phyloP scores from a whole-genome alignment of 495 filamentous ascomycete species.

The Thermochaetoides thermophila region DNA sequence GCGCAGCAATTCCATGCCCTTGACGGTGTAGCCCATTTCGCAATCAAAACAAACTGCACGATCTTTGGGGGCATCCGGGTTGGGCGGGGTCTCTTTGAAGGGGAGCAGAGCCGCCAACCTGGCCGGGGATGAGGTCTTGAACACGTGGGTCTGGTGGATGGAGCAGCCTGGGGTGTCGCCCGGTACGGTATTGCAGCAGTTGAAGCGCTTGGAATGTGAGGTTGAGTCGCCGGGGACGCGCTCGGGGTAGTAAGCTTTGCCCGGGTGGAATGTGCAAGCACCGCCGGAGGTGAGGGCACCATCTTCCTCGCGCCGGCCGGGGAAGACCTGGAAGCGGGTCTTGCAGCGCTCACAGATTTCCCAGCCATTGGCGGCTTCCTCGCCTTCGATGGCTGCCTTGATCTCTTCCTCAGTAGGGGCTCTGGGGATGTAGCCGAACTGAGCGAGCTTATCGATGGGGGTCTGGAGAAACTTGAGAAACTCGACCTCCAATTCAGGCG shows the following conservation, averaged over 20 bases:
- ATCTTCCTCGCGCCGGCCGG: slow-evolving; percentile 65
- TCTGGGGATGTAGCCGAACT: slow-evolving; percentile 60
- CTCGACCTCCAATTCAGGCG: slow-evolving; percentile 47
- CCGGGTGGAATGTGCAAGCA: slow-evolving; percentile 62
- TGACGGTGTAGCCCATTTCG: slow-evolving; percentile 89
- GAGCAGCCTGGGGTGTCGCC: slow-evolving; percentile 62
- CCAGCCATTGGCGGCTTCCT: slow-evolving; percentile 53
- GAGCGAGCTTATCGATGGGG: slow-evolving; percentile 40
- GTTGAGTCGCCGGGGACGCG: slow-evolving; percentile 23
- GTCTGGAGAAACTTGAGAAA: slow-evolving; percentile 46
- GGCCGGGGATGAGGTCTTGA: slow-evolving; percentile 64
- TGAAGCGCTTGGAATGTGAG: slow-evolving; percentile 43
- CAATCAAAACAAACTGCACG: slow-evolving; percentile 72
- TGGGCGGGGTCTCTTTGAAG: slow-evolving; percentile 60
- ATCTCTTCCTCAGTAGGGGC: slow-evolving; percentile 39
- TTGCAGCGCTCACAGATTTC: slow-evolving; percentile 82
- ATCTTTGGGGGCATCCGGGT: slow-evolving; percentile 28
- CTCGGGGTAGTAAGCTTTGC: slow-evolving; percentile 41
- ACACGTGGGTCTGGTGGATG: slow-evolving; percentile 59
- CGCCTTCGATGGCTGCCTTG: slow-evolving; percentile 42
- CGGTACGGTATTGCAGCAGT: slow-evolving; percentile 62
- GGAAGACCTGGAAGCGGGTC: slow-evolving; percentile 81
- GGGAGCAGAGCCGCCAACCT: slow-evolving; percentile 63
- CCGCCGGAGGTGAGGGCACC: slow-evolving; percentile 67
- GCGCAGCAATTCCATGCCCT: slow-evolving; percentile 77